Conservation (phyloP, 768 basidiomycete genomes). For the Phylloporus arenicola region DNA sequence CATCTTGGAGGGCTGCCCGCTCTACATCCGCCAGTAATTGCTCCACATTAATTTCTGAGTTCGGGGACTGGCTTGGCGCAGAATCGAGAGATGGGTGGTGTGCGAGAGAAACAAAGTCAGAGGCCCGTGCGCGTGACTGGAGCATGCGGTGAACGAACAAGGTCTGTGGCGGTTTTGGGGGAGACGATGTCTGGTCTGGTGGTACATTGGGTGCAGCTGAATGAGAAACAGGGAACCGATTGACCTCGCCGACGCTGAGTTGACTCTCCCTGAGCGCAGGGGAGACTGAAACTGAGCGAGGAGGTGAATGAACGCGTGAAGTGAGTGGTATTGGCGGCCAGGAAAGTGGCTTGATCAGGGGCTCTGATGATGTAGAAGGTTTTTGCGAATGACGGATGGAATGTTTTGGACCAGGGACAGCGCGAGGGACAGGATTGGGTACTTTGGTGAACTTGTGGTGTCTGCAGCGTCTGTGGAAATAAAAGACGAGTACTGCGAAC, state of each 20-base stretch:
- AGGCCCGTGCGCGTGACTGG: conserved; percentile 17
- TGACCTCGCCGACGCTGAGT: conserved; percentile 3
- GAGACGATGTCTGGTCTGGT: not conserved
- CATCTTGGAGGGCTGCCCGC: conserved; percentile 11
- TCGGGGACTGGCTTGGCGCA: conserved; percentile 1
- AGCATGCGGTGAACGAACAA: conserved; percentile 20
- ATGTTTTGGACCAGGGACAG: no score
- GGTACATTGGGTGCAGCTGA: conserved; percentile 2
- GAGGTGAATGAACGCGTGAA: conserved; percentile 3
- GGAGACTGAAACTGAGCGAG: conserved; percentile 3
- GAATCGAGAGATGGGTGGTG: conserved; percentile 3
- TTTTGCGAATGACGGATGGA: conserved; percentile 7
- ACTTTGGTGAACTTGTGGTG: conserved; percentile 16
- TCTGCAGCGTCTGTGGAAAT: conserved; percentile 8
- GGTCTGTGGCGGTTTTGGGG: not conserved
- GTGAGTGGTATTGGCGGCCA: conserved; percentile 6
- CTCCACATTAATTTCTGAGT: conserved; percentile 8
- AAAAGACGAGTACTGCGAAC: conserved; percentile 9
- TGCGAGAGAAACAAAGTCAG: conserved; percentile 1
- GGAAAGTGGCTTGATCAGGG: conserved; percentile 16
- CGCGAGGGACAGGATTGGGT: no score
- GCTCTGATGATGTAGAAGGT: conserved; percentile 19
- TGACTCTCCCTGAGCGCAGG: conserved; percentile 1
- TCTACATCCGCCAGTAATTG: conserved; percentile 16
- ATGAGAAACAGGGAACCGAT: not conserved